Evolutionary conservation across 2,329 filamentous ascomycete genomes (phyloP).

Genomic region (Helminthosporium solani): DNA sequence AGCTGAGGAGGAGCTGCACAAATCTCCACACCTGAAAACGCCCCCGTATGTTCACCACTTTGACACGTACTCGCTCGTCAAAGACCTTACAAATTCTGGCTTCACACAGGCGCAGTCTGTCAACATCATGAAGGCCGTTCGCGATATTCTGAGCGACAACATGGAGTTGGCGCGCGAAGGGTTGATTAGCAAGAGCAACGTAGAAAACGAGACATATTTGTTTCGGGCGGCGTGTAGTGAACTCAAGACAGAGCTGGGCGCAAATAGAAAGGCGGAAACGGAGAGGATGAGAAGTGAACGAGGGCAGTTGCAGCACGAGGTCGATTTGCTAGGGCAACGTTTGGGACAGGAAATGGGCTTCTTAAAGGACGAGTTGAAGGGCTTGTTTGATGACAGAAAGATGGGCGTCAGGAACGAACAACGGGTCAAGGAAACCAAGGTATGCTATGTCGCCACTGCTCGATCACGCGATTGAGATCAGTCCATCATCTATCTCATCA

Average conservation of each 20-base stretch:
- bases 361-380: conserved; percentile 88
- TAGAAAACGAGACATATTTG: conserved; percentile 92
- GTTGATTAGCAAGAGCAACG: conserved; percentile 84
- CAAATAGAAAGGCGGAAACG: conserved; percentile 71
- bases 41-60: conserved; percentile 93
- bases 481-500: too few species aligned
- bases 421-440: conserved; percentile 76
- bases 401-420: conserved; percentile 90
- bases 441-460: conserved; percentile 40
- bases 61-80: conserved; percentile 87
- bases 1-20: conserved; percentile 43
- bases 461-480: too few species aligned
- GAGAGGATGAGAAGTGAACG: conserved; percentile 82
- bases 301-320: conserved; percentile 85
- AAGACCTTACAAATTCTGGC: conserved; percentile 69
- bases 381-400: conserved; percentile 93
- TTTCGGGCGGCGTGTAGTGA: conserved; percentile 94
- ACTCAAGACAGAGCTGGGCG: conserved; percentile 80
- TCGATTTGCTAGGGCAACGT: conserved; percentile 86
- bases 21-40: conserved; percentile 67
- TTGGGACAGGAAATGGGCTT: conserved; percentile 79
- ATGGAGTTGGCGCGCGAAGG: conserved; percentile 76
- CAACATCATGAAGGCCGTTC: conserved; percentile 89
- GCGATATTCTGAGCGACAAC: conserved; percentile 73
- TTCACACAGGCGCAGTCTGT: conserved; percentile 75